These are phyloP conservation scores for Stachybotrys echinatus DNA, from an alignment of 2,329 filamentous ascomycete genomes.

Conservation along the genomic window DNA sequence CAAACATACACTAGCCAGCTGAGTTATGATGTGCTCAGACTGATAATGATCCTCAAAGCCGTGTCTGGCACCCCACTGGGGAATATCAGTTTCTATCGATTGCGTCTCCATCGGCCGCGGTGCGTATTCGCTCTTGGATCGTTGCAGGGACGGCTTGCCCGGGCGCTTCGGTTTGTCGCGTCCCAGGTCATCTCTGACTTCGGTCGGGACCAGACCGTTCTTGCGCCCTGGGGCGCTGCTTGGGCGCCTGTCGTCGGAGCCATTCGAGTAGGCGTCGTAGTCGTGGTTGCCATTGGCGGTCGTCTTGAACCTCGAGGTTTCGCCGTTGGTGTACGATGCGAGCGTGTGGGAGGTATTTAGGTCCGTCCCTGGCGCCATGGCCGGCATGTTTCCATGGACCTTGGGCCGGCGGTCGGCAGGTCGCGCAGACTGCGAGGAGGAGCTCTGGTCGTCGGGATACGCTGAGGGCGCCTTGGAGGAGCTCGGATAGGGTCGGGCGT, in stretches of 20 bases:
- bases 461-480: constrained; percentile 14
- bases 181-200: constrained; percentile 24
- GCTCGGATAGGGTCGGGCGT: constrained; percentile 14
- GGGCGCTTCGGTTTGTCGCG: constrained; percentile 31
- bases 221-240: constrained; percentile 41
- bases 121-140: constrained; percentile 53
- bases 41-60: constrained; percentile 92
- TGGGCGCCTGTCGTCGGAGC: constrained; percentile 31
- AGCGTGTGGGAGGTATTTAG: constrained; percentile 23
- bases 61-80: constrained; percentile 63
- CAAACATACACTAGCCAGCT: constrained; percentile 69
- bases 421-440: constrained; percentile 14
- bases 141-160: constrained; percentile 44
- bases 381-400: constrained; percentile 15
- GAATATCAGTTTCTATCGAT: constrained; percentile 36
- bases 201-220: constrained; percentile 20
- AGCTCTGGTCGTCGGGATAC: no score
- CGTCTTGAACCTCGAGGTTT: constrained; percentile 20
- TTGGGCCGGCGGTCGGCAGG: constrained; percentile 11
- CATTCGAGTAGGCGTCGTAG: constrained; percentile 19
- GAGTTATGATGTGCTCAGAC: constrained; percentile 81
- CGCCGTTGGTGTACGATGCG: constrained; percentile 19
- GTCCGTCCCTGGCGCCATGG: constrained; percentile 27
- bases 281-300: constrained; percentile 21
- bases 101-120: constrained; percentile 35